Conservation (phyloP, 352 stramenopile genomes). For the Saprolegnia diclina region DNA sequence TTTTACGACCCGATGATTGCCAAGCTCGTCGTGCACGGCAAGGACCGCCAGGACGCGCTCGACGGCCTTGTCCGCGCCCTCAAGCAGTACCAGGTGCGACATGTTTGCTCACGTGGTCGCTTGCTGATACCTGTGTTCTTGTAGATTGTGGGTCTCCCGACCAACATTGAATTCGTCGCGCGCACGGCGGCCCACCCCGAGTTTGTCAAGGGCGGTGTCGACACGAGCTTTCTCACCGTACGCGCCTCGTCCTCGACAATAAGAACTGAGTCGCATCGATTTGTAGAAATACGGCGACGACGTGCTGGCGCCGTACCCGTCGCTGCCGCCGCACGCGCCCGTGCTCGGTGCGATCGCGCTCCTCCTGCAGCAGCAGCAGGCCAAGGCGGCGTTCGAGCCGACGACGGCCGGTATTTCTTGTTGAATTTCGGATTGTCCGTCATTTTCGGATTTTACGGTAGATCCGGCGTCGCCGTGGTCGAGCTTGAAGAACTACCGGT, state of each 20-base stretch:
- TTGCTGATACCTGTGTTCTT: background rate
- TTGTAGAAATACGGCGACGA: conserved; percentile 74
- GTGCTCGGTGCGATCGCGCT: conserved; percentile 70
- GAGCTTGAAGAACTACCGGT: conserved; percentile 54
- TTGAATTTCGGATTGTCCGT: background rate
- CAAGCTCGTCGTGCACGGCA: conserved; percentile 90
- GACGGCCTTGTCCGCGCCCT: conserved; percentile 79
- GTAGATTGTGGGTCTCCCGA: conserved; percentile 84
- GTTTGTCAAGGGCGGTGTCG: conserved; percentile 86
- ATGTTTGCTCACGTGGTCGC: background rate
- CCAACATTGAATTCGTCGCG: conserved; percentile 93
- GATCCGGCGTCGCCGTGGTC: conserved; percentile 45
- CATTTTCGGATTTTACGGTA: background rate
- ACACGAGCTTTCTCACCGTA: conserved; percentile 89
- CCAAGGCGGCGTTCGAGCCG: conserved; percentile 32
- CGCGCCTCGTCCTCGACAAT: background rate
- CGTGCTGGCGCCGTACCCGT: conserved; percentile 55
- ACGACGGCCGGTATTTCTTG: conserved; percentile 24
- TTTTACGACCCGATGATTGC: conserved; percentile 94
- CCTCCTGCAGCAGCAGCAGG: conserved; percentile 60
- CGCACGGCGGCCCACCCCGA: conserved; percentile 79
- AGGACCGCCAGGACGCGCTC: conserved; percentile 77
- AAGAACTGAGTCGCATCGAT: background rate
- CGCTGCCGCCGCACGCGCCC: conserved; percentile 52
- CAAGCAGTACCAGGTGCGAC: conserved; percentile 81